Evolutionary conservation across 176 grass and related monocot genomes (phyloP).

Genomic region (Triticum aestivum): IWGSC_CS_RefSeq_v2.1 NC_057797.1:784652506-784653005

Average conservation of each 20-base stretch:
- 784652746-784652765: background rate
- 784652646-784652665: background rate
- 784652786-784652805: background rate
- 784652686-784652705: background rate
- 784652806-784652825: background rate
- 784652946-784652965: no score
- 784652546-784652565: constrained; percentile 84
- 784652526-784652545: constrained; percentile 97
- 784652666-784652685: background rate
- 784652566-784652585: constrained; percentile 50
- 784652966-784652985: no score
- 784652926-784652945: no score
- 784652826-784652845: background rate
- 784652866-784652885: background rate
- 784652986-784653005: no score
- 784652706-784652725: background rate
- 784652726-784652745: no score
- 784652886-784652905: no score
- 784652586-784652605: constrained; percentile 50
- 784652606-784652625: constrained; percentile 52
- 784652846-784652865: background rate
- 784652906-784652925: no score
- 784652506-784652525: constrained; percentile 75
- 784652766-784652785: background rate
- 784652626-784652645: background rate